Percentiles rank a stretch among this genome's conserved stretches.
phyloP scores from a whole-genome alignment of 2,329 filamentous ascomycete genomes.

The Nemania sp. region DNA sequence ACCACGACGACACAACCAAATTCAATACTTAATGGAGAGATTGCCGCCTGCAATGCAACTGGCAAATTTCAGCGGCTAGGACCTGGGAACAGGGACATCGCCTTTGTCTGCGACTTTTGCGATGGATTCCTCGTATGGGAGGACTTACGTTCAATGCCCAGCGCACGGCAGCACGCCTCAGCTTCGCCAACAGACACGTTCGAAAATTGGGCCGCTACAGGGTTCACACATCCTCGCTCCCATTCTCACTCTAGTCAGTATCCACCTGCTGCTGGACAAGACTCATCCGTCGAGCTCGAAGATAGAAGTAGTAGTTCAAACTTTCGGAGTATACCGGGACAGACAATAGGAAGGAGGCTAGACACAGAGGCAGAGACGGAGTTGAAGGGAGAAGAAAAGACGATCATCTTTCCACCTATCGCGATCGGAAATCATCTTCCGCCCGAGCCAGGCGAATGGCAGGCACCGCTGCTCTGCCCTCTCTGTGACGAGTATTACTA shows the following conservation, averaged over 20 bases:
- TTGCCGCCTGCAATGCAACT: conserved; percentile 63
- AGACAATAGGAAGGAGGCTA: background rate
- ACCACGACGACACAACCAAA: conserved; percentile 19
- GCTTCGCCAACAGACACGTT: conserved; percentile 36
- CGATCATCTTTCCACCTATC: conserved; percentile 67
- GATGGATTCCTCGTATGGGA: conserved; percentile 71
- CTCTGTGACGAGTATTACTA: conserved; percentile 68
- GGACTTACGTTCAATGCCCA: conserved; percentile 66
- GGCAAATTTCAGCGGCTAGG: conserved; percentile 69
- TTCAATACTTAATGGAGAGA: conserved; percentile 50
- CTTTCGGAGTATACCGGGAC: background rate
- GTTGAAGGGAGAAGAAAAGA: conserved; percentile 60
- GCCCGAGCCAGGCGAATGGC: conserved; percentile 64
- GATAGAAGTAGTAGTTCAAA: conserved; percentile 15
- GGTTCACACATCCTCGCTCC: conserved; percentile 46
- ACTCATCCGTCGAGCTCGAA: conserved; percentile 34
- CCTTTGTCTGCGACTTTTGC: conserved; percentile 72
- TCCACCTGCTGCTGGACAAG: background rate
- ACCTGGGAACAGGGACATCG: conserved; percentile 61
- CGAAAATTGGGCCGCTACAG: conserved; percentile 66
- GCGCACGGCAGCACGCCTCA: conserved; percentile 53
- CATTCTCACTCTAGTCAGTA: conserved; percentile 5
- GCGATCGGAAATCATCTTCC: conserved; percentile 69
- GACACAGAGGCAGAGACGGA: conserved; percentile 30
- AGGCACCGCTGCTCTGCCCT: conserved; percentile 64